These are phyloP conservation scores for Cladosporium sp. DNA, from an alignment of 2,329 filamentous ascomycete species.

Conservation along the genomic window DNA sequence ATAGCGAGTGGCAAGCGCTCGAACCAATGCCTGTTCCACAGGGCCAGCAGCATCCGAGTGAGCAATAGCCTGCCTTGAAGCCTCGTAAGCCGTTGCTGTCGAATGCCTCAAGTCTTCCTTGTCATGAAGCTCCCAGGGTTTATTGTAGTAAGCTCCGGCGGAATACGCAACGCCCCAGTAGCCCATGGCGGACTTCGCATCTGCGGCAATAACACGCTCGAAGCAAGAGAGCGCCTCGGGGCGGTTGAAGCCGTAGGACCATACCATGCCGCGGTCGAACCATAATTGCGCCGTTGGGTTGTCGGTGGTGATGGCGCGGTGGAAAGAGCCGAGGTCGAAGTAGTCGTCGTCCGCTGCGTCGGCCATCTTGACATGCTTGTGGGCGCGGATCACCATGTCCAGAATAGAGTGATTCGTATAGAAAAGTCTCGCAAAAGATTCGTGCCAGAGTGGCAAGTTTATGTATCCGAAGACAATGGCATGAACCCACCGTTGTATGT, in stretches of 20 bases:
- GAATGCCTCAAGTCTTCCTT: constrained; percentile 47
- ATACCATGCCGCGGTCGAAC: constrained; percentile 68
- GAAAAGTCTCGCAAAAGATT: no score
- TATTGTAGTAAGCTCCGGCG: constrained; percentile 72
- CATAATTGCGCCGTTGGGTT: constrained; percentile 53
- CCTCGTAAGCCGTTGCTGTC: constrained; percentile 37
- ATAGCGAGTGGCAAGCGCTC: constrained; percentile 44
- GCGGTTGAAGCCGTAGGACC: constrained; percentile 72
- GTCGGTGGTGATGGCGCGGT: constrained; percentile 49
- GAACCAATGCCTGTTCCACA: constrained; percentile 57
- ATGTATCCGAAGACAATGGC: no score
- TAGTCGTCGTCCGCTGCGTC: neutral
- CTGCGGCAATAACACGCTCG: constrained; percentile 49
- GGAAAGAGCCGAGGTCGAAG: constrained; percentile 55
- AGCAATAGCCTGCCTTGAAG: constrained; percentile 39
- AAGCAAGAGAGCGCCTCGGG: constrained; percentile 64
- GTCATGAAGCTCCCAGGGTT: constrained; percentile 69
- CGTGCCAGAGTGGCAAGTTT: no score
- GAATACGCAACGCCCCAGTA: constrained; percentile 67
- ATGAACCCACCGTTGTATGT: no score
- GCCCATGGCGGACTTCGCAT: constrained; percentile 54
- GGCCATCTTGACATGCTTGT: neutral
- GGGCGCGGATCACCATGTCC: no score
- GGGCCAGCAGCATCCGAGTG: constrained; percentile 30
- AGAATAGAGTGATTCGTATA: no score